Evolutionary conservation across 2,329 filamentous ascomycete genomes (phyloP).

Genomic region (Malbranchea cinnamomea): DNA sequence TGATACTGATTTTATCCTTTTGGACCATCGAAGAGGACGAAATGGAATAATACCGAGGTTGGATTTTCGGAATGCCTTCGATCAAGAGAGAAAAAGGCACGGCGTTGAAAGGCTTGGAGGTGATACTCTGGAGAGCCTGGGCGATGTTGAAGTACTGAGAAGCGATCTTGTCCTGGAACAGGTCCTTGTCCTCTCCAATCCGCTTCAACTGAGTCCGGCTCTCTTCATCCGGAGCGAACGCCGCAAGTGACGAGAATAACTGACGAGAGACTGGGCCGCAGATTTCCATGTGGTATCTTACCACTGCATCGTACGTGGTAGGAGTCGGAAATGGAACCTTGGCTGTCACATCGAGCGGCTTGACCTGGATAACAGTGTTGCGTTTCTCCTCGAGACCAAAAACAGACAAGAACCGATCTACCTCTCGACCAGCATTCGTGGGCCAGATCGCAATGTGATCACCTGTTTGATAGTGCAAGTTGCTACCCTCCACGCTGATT

Average conservation of each 20-base stretch:
- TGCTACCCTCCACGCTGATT: constrained; percentile 77
- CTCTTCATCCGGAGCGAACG: constrained; percentile 75
- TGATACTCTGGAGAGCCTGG: constrained; percentile 61
- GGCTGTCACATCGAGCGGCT: constrained; percentile 82
- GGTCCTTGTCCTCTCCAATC: constrained; percentile 84
- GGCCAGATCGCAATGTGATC: constrained; percentile 98
- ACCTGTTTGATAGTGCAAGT: constrained; percentile 85
- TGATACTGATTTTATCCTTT: constrained; percentile 88
- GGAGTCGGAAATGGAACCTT: constrained; percentile 97
- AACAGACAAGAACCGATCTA: constrained; percentile 73
- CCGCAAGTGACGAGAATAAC: constrained; percentile 71
- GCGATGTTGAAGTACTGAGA: constrained; percentile 79
- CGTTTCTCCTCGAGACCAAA: constrained; percentile 64
- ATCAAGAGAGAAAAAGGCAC: constrained; percentile 92
- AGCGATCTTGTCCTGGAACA: constrained; percentile 76
- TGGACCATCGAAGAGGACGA: constrained; percentile 92
- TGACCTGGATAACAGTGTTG: constrained; percentile 70
- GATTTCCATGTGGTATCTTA: constrained; percentile 94
- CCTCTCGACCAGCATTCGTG: constrained; percentile 82
- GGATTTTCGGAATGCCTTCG: constrained; percentile 84
- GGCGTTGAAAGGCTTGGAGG: constrained; percentile 61
- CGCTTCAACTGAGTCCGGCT: constrained; percentile 78
- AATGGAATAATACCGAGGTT: constrained; percentile 98
- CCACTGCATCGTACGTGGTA: constrained; percentile 85
- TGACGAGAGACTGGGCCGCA: constrained; percentile 92